Base-by-base conservation (phyloP, 1,284 basidiomycete genomes). In the Ganoderma meredithae region DNA sequence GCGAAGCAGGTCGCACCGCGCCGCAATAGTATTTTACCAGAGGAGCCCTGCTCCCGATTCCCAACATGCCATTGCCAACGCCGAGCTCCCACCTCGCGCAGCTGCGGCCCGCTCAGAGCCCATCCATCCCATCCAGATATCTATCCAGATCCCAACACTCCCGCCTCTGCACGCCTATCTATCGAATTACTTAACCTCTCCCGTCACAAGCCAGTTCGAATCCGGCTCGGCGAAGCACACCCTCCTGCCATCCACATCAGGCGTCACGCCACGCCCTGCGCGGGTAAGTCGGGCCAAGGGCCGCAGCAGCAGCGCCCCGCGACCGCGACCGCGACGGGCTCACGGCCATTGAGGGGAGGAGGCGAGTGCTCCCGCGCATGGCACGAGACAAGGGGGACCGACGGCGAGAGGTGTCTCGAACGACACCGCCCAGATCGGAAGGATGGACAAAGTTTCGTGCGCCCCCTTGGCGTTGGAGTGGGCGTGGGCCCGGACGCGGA, bases 1-100 rank as follows among this genome's bases (percentile, higher is more conserved):
- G 67, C 70, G 70, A 71, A 69, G 65, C 62, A 60, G 47, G 44
- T 22, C 62, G 49, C 60, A n/a, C 70, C 62, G 64, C 62, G 64
- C 62, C 64, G 65, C 62, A 60, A 67, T 60, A 36, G 36, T 36
- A 36, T 36, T 9, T 8, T 9, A 41, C 62, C n/a, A 39, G 17
- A 15, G 36, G 31, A 39, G 25, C 58, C 5, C 64, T 60, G 58
- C n/a, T 36, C 58, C 47, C 47, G 47, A 49, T 9, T 41, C 22
- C 58, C 58, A 22, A 60, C 58, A 60, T 31, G 27, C 27, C 27
- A 31, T 31, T 31, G 39, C 58, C 58, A 22, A 60, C 39, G 12
- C 39, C 10, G 47, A 49, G n/a, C 22, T 49, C 47, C 47, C 22
- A 25, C 22, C 47, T 41, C 58, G 36, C 36, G n/a, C 6, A 36